Conservation (phyloP, 495 filamentous ascomycete species). For the Xylaria grammica region DNA sequence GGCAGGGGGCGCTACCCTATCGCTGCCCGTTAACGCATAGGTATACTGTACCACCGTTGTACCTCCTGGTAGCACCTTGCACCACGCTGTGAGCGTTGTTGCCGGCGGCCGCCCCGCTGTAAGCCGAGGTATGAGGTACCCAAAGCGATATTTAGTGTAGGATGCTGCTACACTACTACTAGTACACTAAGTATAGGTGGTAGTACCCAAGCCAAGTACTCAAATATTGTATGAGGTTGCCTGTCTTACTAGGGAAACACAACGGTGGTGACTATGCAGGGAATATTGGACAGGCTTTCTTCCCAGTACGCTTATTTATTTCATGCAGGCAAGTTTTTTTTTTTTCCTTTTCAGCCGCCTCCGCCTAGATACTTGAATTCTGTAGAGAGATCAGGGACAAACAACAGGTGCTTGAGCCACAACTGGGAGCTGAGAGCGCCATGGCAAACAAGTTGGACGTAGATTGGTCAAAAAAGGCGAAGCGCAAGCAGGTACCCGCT, state of each 20-base stretch:
- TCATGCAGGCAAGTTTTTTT: background rate
- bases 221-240: too few relatives aligned
- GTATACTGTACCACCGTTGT: background rate
- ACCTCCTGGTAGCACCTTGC: too few relatives aligned
- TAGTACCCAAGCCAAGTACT: too few relatives aligned
- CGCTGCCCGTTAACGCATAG: background rate
- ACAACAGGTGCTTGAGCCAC: background rate
- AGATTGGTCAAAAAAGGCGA: background rate
- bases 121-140: too few relatives aligned
- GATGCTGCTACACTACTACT: too few relatives aligned
- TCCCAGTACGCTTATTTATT: background rate
- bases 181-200: too few relatives aligned
- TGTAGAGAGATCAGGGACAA: background rate
- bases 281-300: background rate
- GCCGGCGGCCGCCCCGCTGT: too few relatives aligned
- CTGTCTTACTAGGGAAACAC: too few relatives aligned
- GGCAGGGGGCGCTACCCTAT: background rate
- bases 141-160: too few relatives aligned
- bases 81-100: too few relatives aligned
- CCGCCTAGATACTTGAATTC: too few relatives aligned
- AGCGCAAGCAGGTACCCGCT: background rate
- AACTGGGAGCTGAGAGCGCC: slow-evolving; percentile 13
- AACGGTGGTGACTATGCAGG: background rate
- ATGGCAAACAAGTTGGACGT: slow-evolving; percentile 1
- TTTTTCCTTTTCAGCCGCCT: background rate